Evolutionary conservation across 1,284 basidiomycete genomes (phyloP).

Genomic region (Melampsora americana): DNA sequence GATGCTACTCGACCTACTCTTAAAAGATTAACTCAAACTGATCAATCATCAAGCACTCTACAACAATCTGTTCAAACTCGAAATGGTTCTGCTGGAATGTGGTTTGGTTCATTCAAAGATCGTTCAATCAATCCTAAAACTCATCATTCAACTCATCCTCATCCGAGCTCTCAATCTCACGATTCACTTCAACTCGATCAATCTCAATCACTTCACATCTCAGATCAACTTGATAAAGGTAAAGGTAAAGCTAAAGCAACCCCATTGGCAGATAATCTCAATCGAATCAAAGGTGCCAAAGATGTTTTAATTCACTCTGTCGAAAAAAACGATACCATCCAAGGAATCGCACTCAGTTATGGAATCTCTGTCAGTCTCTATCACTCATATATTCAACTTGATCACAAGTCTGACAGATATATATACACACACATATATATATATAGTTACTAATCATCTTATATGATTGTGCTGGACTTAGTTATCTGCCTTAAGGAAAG

Average conservation of each 20-base stretch:
- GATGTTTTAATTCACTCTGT: conserved; percentile 33
- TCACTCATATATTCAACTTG: background rate
- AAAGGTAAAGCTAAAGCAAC: conserved; percentile 1
- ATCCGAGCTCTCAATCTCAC: too few relatives aligned
- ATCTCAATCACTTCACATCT: too few relatives aligned
- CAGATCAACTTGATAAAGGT: background rate
- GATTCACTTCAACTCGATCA: too few relatives aligned
- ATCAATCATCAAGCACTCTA: background rate
- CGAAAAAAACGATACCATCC: conserved; percentile 9
- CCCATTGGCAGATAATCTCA: conserved; percentile 16
- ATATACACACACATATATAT: background rate
- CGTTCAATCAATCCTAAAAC: too few relatives aligned
- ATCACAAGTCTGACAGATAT: background rate
- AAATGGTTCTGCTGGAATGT: too few relatives aligned
- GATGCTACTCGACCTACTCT: conserved; percentile 29
- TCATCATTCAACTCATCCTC: too few relatives aligned
- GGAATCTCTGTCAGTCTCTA: conserved; percentile 14
- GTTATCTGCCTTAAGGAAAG: conserved; percentile 20
- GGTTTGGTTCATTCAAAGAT: too few relatives aligned
- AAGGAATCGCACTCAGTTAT: conserved; percentile 36
- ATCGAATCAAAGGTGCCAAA: conserved; percentile 10
- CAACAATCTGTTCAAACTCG: too few relatives aligned
- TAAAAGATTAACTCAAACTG: conserved; percentile 15
- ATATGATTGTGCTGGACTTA: background rate
- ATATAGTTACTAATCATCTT: background rate